phyloP scores from a whole-genome alignment of 2,329 filamentous ascomycete species.

The Pseudogymnoascus destructans region DNA sequence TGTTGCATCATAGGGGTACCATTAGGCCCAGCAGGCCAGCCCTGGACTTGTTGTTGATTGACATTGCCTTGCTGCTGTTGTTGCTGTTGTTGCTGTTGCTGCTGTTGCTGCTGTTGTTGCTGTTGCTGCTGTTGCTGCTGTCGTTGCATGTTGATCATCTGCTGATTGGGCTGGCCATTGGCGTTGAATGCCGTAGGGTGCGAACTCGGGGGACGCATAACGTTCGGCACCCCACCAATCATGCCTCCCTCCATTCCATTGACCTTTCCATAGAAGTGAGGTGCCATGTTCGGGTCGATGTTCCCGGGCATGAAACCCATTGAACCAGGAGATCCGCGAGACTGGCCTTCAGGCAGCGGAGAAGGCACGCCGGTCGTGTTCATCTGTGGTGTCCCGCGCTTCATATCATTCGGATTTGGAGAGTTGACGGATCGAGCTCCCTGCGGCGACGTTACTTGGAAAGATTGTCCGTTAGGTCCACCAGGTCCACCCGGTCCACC shows the following conservation, averaged over 20 bases:
- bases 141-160: slow-evolving; percentile 47
- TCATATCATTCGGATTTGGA: slow-evolving; percentile 67
- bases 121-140: slow-evolving; percentile 33
- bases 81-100: slow-evolving; percentile 31
- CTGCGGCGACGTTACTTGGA: slow-evolving; percentile 57
- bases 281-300: slow-evolving; percentile 47
- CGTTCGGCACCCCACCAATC: slow-evolving; percentile 44
- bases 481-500: slow-evolving; percentile 38
- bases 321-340: slow-evolving; percentile 47
- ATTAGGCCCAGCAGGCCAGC: slow-evolving; percentile 25
- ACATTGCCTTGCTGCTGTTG: slow-evolving; percentile 26
- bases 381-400: slow-evolving; percentile 64
- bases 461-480: slow-evolving; percentile 42
- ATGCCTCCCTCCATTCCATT: slow-evolving; percentile 37
- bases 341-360: slow-evolving; percentile 58
- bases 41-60: slow-evolving; percentile 11
- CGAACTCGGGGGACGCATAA: slow-evolving; percentile 56
- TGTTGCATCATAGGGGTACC: slow-evolving; percentile 37
- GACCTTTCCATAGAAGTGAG: slow-evolving; percentile 46
- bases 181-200: slow-evolving; percentile 47
- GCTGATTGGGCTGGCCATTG: slow-evolving; percentile 39
- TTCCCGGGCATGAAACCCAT: slow-evolving; percentile 51
- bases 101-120: slow-evolving; percentile 32
- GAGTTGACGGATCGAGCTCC: slow-evolving; percentile 56
- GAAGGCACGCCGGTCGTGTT: slow-evolving; percentile 55